Percentiles rank a stretch among this genome's conserved stretches.
Evolutionary conservation across 257 asterid genomes (phyloP).

Genomic region (Salvia rosmarinus): DNA sequence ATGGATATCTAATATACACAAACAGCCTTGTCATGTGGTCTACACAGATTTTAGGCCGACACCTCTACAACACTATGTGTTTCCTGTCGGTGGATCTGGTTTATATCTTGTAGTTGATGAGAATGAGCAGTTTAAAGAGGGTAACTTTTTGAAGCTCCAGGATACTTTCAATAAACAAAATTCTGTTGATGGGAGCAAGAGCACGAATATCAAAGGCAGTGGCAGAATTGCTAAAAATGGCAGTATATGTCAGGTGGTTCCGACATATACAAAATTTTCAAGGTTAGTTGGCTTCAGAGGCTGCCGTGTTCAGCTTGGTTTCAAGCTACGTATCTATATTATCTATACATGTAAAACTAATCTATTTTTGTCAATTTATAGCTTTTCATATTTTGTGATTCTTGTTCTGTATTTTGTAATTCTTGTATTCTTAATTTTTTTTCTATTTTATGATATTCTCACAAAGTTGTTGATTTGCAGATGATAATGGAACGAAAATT

Average conservation of each 20-base stretch:
- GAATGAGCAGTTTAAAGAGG: slow-evolving; percentile 92
- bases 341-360: background rate
- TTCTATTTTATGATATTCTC: slow-evolving; percentile 18
- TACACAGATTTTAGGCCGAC: slow-evolving; percentile 98
- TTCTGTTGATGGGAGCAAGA: slow-evolving; percentile 53
- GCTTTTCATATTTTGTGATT: slow-evolving; percentile 9
- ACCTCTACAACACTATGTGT: slow-evolving; percentile 93
- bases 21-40: slow-evolving; percentile 97
- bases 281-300: slow-evolving; percentile 50
- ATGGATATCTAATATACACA: slow-evolving; percentile 93
- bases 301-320: slow-evolving; percentile 13
- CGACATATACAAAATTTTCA: slow-evolving; percentile 89
- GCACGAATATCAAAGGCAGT: slow-evolving; percentile 54
- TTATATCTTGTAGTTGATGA: slow-evolving; percentile 95
- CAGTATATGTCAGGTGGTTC: slow-evolving; percentile 72
- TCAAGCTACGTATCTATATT: slow-evolving; percentile 17
- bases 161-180: slow-evolving; percentile 70
- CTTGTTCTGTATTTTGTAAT: background rate
- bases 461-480: slow-evolving; percentile 50
- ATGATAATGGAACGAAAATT: slow-evolving; percentile 95
- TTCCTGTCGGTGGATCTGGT: slow-evolving; percentile 93
- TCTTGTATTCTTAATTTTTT: slow-evolving; percentile 18
- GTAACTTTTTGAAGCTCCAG: slow-evolving; percentile 79
- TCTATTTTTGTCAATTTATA: background rate
- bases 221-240: slow-evolving; percentile 85